Evolutionary conservation across 345 rosid genomes (phyloP).

Genomic region (Syzygium aromaticum): DNA sequence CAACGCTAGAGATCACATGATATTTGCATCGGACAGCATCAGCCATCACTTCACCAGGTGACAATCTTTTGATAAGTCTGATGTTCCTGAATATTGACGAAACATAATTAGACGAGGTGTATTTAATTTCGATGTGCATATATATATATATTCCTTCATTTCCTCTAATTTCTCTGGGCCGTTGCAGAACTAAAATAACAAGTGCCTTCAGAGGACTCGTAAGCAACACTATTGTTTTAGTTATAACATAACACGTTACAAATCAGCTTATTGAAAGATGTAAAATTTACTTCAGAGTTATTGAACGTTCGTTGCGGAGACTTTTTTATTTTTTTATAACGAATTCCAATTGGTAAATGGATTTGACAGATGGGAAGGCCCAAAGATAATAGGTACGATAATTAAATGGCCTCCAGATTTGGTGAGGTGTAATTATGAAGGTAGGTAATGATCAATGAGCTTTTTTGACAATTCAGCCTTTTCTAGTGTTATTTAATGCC

Average conservation of each 20-base stretch:
- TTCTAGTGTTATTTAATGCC: neutral
- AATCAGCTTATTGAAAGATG: neutral
- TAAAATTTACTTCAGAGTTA: too few relatives aligned
- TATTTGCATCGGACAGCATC: too few relatives aligned
- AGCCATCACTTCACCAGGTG: too few relatives aligned
- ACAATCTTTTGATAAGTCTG: neutral
- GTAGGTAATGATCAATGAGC: neutral
- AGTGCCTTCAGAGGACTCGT: too few relatives aligned
- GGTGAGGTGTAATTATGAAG: neutral
- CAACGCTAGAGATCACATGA: neutral
- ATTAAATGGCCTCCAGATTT: neutral
- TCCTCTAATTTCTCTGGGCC: too few relatives aligned
- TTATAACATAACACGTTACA: neutral
- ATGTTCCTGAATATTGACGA: neutral
- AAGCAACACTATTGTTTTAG: neutral
- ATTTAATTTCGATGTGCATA: neutral
- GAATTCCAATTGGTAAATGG: neutral
- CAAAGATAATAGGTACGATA: neutral
- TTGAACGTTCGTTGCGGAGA: too few relatives aligned
- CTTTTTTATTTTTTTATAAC: too few relatives aligned
- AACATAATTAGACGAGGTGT: neutral
- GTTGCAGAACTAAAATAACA: too few relatives aligned
- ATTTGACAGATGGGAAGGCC: neutral
- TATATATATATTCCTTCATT: too few relatives aligned
- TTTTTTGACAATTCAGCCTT: neutral